These are phyloP conservation scores for Seminavis robusta DNA, from an alignment of 108 stramenopile species.

Conservation along the genomic window DNA sequence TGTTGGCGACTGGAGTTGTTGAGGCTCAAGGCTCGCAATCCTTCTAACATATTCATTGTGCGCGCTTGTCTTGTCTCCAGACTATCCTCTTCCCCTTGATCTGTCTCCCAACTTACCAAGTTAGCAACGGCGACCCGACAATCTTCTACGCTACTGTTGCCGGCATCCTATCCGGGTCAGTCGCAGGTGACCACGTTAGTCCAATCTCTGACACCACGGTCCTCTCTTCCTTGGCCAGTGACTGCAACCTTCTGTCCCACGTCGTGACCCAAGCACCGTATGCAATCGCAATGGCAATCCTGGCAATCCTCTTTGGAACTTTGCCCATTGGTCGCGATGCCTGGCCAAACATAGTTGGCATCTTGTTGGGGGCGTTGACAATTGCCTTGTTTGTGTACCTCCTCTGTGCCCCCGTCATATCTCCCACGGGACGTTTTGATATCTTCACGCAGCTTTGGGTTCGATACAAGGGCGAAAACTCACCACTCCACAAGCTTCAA, in stretches of 20 bases:
- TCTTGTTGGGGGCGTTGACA: constrained; percentile 21
- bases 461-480: neutral
- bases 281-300: constrained; percentile 38
- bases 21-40: no score
- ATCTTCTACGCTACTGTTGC: constrained; percentile 57
- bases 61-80: no score
- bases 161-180: constrained; percentile 54
- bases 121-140: constrained; percentile 32
- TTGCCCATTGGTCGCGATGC: constrained; percentile 31
- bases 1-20: no score
- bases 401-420: constrained; percentile 26
- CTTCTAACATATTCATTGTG: no score
- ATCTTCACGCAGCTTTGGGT: constrained; percentile 11
- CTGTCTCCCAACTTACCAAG: constrained; percentile 47
- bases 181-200: constrained; percentile 70
- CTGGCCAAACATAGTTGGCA: constrained; percentile 30
- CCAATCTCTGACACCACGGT: constrained; percentile 80
- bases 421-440: constrained; percentile 25
- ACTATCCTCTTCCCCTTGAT: constrained; percentile 70
- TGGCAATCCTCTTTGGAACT: constrained; percentile 18
- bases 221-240: constrained; percentile 50
- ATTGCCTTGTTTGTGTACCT: constrained; percentile 21
- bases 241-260: constrained; percentile 52
- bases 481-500: neutral
- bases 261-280: constrained; percentile 73